phyloP scores from a whole-genome alignment of 257 asterid genomes.

The Thymus mandschuricus region DNA sequence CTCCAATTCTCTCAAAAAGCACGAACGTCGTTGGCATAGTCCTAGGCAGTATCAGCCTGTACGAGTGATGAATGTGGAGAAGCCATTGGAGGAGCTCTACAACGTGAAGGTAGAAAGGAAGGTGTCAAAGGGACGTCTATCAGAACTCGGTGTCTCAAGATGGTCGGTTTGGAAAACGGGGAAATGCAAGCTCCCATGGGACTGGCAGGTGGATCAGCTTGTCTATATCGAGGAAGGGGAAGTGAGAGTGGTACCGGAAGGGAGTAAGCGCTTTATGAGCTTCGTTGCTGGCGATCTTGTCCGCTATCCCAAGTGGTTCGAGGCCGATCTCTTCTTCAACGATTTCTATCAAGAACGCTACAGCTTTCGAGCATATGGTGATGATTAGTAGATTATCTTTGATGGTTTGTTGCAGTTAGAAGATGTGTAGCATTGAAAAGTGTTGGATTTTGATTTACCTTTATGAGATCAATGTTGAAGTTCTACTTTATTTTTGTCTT shows the following conservation, averaged over 20 bases:
- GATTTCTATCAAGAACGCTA: slow-evolving; percentile 92
- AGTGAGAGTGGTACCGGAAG: slow-evolving; percentile 95
- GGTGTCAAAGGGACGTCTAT: slow-evolving; percentile 59
- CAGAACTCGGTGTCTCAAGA: slow-evolving; percentile 67
- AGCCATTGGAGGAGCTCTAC: slow-evolving; percentile 91
- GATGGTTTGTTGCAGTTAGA: not conserved
- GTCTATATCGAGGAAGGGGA: slow-evolving; percentile 97
- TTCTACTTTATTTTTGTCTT: too few relatives aligned
- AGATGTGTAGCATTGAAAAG: not conserved
- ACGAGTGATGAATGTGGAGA: slow-evolving; percentile 61
- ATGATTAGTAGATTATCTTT: slow-evolving; percentile 45
- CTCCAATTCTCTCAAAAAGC: slow-evolving; percentile 32
- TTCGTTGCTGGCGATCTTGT: slow-evolving; percentile 91
- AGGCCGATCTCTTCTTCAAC: slow-evolving; percentile 87
- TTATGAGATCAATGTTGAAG: too few relatives aligned
- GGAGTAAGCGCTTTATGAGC: slow-evolving; percentile 71
- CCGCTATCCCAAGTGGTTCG: slow-evolving; percentile 96
- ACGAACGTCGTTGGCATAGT: slow-evolving; percentile 10
- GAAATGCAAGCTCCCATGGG: slow-evolving; percentile 92
- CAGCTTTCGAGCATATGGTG: slow-evolving; percentile 86
- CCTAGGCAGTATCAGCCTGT: slow-evolving; percentile 31
- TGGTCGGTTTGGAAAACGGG: slow-evolving; percentile 98
- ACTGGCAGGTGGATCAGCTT: slow-evolving; percentile 96
- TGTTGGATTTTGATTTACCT: not conserved
- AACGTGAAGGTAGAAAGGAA: slow-evolving; percentile 79